Percentiles rank a stretch among this genome's conserved stretches.
Conservation (phyloP, 306 rosid species). For the Quercus aquifolioides region DNA sequence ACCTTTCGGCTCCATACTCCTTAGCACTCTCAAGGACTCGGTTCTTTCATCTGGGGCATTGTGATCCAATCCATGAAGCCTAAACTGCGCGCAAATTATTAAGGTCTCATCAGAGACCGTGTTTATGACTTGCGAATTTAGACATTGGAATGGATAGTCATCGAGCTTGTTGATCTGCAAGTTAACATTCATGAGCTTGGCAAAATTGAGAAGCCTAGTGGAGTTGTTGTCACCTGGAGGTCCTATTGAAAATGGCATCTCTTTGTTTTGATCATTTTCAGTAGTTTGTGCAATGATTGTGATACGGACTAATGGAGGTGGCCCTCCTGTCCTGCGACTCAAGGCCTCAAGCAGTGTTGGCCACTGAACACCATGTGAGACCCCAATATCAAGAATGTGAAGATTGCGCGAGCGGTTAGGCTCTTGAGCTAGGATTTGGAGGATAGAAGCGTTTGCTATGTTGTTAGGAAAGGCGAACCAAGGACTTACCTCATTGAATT, state of each 20-base stretch:
- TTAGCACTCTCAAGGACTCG: constrained; percentile 46
- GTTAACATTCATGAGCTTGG: constrained; percentile 63
- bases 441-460: constrained; percentile 78
- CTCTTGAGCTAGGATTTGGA: constrained; percentile 65
- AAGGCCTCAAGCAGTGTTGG: constrained; percentile 86
- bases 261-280: constrained; percentile 44
- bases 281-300: constrained; percentile 54
- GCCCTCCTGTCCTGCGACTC: constrained; percentile 75
- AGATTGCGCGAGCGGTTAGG: constrained; percentile 34
- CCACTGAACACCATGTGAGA: constrained; percentile 94
- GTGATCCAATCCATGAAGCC: constrained; percentile 74
- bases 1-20: constrained; percentile 66
- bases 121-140: constrained; percentile 42
- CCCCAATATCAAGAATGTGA: constrained; percentile 88
- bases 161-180: constrained; percentile 65
- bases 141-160: constrained; percentile 40
- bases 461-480: constrained; percentile 89
- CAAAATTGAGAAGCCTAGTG: constrained; percentile 62
- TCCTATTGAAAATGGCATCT: constrained; percentile 60
- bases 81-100: constrained; percentile 76
- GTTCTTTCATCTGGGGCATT: constrained; percentile 55
- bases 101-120: constrained; percentile 50
- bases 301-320: constrained; percentile 74
- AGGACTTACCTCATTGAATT: constrained; percentile 85
- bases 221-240: constrained; percentile 76